These are phyloP conservation scores for Candida nonsorbophila DNA, from an alignment of 805 yeast species.

Conservation along the genomic window DNA sequence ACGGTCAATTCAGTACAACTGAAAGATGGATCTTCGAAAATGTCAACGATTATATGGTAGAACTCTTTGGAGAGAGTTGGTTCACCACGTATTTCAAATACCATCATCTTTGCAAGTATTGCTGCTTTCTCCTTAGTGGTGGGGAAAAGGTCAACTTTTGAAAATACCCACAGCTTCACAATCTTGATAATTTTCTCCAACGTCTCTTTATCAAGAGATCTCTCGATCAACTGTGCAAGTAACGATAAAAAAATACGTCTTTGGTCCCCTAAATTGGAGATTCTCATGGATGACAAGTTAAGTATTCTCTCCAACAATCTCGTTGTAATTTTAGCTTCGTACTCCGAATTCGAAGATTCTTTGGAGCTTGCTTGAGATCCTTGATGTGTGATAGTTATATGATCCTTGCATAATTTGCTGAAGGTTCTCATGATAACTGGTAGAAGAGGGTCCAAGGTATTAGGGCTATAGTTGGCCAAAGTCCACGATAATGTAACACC, in stretches of 20 bases:
- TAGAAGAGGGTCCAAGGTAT: conserved; percentile 66
- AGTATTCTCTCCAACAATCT: conserved; percentile 70
- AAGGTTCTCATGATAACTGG: conserved; percentile 81
- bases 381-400: conserved; percentile 58
- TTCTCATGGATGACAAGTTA: conserved; percentile 72
- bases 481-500: conserved; percentile 84
- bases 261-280: conserved; percentile 87
- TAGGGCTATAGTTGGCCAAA: conserved; percentile 67
- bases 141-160: conserved; percentile 79
- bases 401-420: conserved; percentile 85
- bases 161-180: conserved; percentile 87
- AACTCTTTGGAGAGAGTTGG: conserved; percentile 70
- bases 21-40: conserved; percentile 75
- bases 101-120: conserved; percentile 86
- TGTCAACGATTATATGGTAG: conserved; percentile 80
- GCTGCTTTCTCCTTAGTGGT: conserved; percentile 96
- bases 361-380: conserved; percentile 30
- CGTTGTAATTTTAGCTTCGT: conserved; percentile 77
- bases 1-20: conserved; percentile 86
- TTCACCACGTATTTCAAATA: conserved; percentile 85
- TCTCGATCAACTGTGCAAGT: conserved; percentile 84
- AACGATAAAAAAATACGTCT: conserved; percentile 82
- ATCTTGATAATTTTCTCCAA: conserved; percentile 69
- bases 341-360: conserved; percentile 41
- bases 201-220: conserved; percentile 74